Evolutionary conservation across 352 stramenopile genomes (phyloP), one percentile per base, ranked within the genome.

Genomic region (Globisporangium irregulare): DNA sequence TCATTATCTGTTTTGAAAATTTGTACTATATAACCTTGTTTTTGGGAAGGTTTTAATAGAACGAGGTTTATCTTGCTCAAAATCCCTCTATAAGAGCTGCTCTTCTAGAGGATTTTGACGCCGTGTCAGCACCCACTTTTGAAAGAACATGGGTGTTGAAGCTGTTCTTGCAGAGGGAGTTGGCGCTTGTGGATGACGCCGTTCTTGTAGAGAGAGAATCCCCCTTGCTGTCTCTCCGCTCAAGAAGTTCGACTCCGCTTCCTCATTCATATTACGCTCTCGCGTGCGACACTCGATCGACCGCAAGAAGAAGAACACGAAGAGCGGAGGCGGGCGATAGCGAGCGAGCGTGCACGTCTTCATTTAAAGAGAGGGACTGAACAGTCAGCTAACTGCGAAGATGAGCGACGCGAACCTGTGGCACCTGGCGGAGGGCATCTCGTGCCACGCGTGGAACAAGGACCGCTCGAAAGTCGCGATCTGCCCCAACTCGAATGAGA

Each of bases 401-500:
- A 78, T 74, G 76, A 76, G 73, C 67, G 82, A 90, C 72, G 77
- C 72, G 51, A 76, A 73, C 68, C 76, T 95, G 66, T 94, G 84
- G 79, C 86, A 93, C 64, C 64, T 96, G 38, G 83, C 86, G 9
- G 82, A 92, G 68, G 82, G 83, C 69, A 96, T 98, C 70, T 91
- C 92, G 64, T 97, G 89, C 84, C 91, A 98, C 77, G 89, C 91
- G 41, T 98, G 92, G 92, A 97, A 97, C 77, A 88, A 86, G 54
- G 91, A 98, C 74, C 84, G 86, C 51, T 91, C 87, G 50, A 95
- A 96, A 72, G 67, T 97, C 38, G 93, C 93, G 59, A 79, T 97
- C n/a, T 95, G 87, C 75, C 90, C 93, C 34, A 97, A 97, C 79
- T 86, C 86, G 66, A 97, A 97, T 75, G 89, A 97, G 68, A 95